A percentile compares a stretch with the other conserved stretches of the same genome.
phyloP scores from a whole-genome alignment of 2,329 filamentous ascomycete species.

The Arthrobotrys musiformis region DNA sequence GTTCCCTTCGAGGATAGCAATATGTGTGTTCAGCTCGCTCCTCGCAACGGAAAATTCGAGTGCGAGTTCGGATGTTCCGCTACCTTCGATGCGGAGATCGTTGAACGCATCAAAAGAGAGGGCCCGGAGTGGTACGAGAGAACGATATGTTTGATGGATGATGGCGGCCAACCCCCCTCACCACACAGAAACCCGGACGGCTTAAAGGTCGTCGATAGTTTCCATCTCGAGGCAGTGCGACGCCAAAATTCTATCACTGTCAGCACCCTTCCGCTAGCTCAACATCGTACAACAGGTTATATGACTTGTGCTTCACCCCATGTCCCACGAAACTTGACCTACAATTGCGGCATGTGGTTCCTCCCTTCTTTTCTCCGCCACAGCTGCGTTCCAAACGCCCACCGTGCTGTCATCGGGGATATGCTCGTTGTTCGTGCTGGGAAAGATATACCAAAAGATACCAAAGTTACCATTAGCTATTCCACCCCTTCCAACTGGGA shows the following conservation, averaged over 20 bases:
- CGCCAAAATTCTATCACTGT: constrained; percentile 14
- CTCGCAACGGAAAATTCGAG: constrained; percentile 23
- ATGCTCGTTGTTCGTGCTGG: constrained; percentile 47
- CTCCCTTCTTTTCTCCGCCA: constrained; percentile 47
- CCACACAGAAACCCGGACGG: constrained; percentile 22
- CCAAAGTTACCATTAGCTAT: constrained; percentile 30
- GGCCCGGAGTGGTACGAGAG: constrained; percentile 44
- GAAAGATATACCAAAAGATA: constrained; percentile 36
- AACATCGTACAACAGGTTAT: constrained; percentile 11
- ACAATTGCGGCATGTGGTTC: constrained; percentile 42
- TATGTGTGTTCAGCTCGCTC: constrained; percentile 2
- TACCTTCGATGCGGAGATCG: constrained; percentile 10
- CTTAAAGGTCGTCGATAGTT: constrained; percentile 27
- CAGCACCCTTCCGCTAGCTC: constrained; percentile 22
- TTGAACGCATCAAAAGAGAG: constrained; percentile 26
- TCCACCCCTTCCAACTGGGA: constrained; percentile 43
- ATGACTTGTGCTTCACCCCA: neutral
- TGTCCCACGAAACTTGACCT: neutral
- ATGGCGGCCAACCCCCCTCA: constrained; percentile 2
- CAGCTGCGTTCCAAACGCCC: constrained; percentile 46
- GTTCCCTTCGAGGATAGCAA: constrained; percentile 12
- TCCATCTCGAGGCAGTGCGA: constrained; percentile 48
- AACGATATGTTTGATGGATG: constrained; percentile 30
- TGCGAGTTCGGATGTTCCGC: constrained; percentile 26
- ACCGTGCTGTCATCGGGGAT: constrained; percentile 41